phyloP scores from a whole-genome alignment of 2,329 filamentous ascomycete genomes.

The Cryphonectria radicalis region DNA sequence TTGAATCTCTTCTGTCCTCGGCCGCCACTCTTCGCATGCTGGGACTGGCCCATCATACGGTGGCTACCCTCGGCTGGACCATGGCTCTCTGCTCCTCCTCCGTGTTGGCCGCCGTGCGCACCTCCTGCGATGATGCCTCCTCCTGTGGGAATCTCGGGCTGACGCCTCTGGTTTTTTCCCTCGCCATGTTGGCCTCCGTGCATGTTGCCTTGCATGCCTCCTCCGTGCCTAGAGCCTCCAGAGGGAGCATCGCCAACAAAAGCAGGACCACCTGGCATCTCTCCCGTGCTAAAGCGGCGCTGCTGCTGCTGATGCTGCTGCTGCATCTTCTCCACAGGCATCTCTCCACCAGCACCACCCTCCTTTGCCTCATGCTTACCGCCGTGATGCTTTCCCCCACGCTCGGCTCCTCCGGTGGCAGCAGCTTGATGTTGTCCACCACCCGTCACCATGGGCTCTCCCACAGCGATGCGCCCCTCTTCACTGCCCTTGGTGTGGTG shows the following conservation, averaged over 20 bases:
- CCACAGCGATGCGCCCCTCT: not conserved
- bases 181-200: not conserved
- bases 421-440: not conserved
- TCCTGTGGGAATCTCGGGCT: not conserved
- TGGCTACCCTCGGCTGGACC: not conserved
- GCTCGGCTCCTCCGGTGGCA: not conserved
- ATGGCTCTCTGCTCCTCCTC: not conserved
- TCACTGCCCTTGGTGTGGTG: not conserved
- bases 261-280: not conserved
- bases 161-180: not conserved
- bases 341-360: not conserved
- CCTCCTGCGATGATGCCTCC: not conserved
- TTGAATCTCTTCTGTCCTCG: not conserved
- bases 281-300: not conserved
- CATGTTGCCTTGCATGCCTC: not conserved
- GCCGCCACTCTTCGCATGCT: not conserved
- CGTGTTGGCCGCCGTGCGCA: not conserved
- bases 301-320: not conserved
- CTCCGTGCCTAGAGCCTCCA: not conserved
- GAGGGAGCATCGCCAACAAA: not conserved
- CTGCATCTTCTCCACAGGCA: not conserved
- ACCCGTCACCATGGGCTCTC: not conserved
- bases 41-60: not conserved
- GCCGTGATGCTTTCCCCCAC: not conserved
- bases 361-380: not conserved